Conservation (phyloP, 345 rosid species). For the Erucastrum elatum region DNA sequence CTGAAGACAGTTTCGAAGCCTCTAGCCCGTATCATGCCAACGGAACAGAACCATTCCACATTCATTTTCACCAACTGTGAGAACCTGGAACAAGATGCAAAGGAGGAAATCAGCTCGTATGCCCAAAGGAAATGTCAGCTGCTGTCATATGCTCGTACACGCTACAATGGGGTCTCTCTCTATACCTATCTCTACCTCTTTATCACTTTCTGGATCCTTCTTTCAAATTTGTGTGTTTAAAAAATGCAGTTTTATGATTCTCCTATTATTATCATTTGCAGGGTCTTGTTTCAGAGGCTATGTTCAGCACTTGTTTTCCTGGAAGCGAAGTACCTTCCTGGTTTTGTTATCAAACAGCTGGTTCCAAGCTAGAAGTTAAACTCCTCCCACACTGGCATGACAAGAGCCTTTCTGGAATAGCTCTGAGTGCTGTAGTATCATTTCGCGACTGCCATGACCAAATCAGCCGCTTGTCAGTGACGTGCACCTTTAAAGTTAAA, state of each 20-base stretch:
- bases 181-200: background rate
- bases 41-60: background rate
- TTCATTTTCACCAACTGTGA: constrained; percentile 1
- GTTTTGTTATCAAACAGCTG: constrained; percentile 4
- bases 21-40: background rate
- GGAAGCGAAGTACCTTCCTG: background rate
- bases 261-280: background rate
- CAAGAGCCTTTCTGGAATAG: constrained; percentile 14
- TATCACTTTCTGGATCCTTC: background rate
- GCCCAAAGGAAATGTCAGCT: constrained; percentile 9
- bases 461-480: constrained; percentile 14
- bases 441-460: background rate
- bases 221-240: background rate
- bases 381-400: constrained; percentile 30
- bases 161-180: background rate
- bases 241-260: background rate
- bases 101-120: background rate
- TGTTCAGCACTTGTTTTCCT: background rate
- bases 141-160: background rate
- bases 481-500: constrained; percentile 8
- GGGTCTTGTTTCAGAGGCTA: constrained; percentile 2
- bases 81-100: constrained; percentile 3
- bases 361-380: background rate
- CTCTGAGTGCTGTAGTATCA: constrained; percentile 22
- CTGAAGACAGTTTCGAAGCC: constrained; percentile 8